Conservation (phyloP, 1,284 basidiomycete genomes). For the Leccinum pallidistipes region DNA sequence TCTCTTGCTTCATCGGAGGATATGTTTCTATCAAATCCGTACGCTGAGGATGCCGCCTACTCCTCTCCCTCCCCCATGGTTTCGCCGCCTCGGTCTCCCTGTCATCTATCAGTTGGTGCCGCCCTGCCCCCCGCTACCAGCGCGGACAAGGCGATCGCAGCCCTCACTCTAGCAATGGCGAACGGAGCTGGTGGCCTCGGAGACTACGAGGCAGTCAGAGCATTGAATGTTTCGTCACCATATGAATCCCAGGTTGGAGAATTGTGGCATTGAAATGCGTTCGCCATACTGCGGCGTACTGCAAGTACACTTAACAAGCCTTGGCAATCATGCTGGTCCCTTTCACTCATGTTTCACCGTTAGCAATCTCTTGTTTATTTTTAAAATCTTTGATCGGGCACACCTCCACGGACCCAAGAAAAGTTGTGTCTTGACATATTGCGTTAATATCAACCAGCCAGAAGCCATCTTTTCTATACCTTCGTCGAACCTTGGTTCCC, state of each 20-base stretch:
- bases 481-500: conserved; percentile 14
- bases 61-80: conserved; percentile 10
- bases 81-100: conserved; percentile 17
- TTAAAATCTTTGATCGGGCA: conserved; percentile 20
- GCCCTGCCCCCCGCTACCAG: conserved; percentile 36
- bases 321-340: not conserved
- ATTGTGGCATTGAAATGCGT: conserved; percentile 54
- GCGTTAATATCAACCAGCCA: conserved; percentile 32
- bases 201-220: conserved; percentile 58
- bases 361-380: conserved; percentile 32
- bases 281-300: not conserved
- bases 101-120: conserved; percentile 5
- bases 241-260: conserved; percentile 56
- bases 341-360: conserved; percentile 5
- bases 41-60: conserved; percentile 8
- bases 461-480: conserved; percentile 28
- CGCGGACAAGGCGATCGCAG: conserved; percentile 62
- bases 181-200: conserved; percentile 67
- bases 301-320: conserved; percentile 1
- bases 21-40: conserved; percentile 25
- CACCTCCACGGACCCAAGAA: conserved; percentile 23
- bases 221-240: conserved; percentile 39
- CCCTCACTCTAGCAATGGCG: conserved; percentile 61
- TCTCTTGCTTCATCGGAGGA: conserved; percentile 41
- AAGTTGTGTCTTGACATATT: conserved; percentile 15